A percentile compares a stretch with the other conserved stretches of the same genome.
Conservation (phyloP, 495 filamentous ascomycete species). For the Penicillium manginii region DNA sequence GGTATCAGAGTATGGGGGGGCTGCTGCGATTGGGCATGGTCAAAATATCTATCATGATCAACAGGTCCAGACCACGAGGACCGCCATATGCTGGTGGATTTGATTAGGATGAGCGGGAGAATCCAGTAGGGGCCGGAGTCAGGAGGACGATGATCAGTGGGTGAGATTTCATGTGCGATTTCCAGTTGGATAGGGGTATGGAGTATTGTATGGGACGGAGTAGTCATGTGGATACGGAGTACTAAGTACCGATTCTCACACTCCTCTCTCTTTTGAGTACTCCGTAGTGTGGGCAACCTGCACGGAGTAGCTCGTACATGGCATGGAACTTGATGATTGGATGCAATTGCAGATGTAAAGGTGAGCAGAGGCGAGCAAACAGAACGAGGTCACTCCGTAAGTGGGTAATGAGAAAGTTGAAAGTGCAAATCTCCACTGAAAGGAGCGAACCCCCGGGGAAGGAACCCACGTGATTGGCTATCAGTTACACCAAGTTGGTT, state of each 20-base stretch:
- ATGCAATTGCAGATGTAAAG: too few species aligned
- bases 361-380: too few species aligned
- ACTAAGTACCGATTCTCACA: too few species aligned
- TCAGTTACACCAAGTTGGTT: background rate
- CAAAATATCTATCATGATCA: constrained; percentile 19
- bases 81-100: constrained; percentile 10
- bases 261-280: too few species aligned
- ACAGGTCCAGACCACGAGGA: constrained; percentile 20
- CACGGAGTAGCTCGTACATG: too few species aligned
- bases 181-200: background rate
- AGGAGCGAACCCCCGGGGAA: background rate
- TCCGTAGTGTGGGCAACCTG: too few species aligned
- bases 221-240: too few species aligned
- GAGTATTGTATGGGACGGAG: background rate
- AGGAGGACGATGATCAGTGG: background rate
- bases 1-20: background rate
- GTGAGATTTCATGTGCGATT: background rate
- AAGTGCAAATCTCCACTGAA: background rate
- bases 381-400: too few species aligned
- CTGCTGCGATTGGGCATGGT: background rate
- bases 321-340: too few species aligned
- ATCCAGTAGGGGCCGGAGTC: background rate
- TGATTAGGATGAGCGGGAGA: constrained; percentile 24
- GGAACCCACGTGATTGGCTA: background rate
- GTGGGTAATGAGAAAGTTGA: background rate